Evolutionary conservation across 306 rosid species (phyloP), one percentile per base, ranked within the genome.

Genomic region (Quercus gilva): DNA sequence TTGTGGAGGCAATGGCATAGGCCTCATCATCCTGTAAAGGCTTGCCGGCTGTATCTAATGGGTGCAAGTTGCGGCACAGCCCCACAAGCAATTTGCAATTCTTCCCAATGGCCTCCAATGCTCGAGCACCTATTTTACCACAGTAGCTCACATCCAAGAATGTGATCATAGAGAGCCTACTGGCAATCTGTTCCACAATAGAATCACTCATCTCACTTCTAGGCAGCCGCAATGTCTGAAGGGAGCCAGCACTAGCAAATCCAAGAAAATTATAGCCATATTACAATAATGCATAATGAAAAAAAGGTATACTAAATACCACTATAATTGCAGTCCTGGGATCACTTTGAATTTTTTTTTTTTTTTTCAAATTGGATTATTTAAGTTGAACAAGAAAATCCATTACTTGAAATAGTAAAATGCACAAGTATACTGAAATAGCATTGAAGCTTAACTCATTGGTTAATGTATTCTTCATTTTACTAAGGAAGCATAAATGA

Each of bases 91-190:
- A 45, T 80, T 90, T 96, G 85, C 99, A 93, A 81, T 91, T 96
- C 90, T 89, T 90, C 76, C 99, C 99, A 14, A 96, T 88, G 41
- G 82, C 82, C 88, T 96, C 97, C 5, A 96, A 78, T 5, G 89
- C 93, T 41, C 51, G 65, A 21, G 91, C 87, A 35, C 94, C 59
- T 0, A 93, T 92, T 82, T 88, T 91, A 18, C 87, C 73, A 74
- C 99, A 96, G 88, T 92, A 96, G 89, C 99, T 96, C 89, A 96
- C 79, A 90, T 96, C 99, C 87, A 96, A 87, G 91, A 93, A 93
- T 37, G 93, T 87, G 73, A 96, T 73, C 81, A 80, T 81, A 55
- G 97, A 87, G 59, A 96, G 83, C 78, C 81, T 93, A 45, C 97
- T 96, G 57, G 88, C 88, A 76, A 90, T 86, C 74, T 87, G 88